phyloP scores from a whole-genome alignment of 2,329 filamentous ascomycete genomes.

The Alternaria gansuensis region DNA sequence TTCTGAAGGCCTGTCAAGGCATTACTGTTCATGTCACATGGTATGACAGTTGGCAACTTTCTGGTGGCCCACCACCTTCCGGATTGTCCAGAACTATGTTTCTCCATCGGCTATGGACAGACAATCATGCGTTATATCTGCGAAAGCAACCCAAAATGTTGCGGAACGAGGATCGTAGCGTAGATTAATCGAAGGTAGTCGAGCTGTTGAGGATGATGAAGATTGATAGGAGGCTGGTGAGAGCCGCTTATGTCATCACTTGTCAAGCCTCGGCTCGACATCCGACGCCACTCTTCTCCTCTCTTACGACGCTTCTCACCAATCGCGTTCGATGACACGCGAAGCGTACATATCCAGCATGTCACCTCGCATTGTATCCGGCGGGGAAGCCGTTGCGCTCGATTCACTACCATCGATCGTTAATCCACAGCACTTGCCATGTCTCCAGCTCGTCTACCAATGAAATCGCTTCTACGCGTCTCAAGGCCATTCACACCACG shows the following conservation, averaged over 20 bases:
- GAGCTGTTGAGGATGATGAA: not conserved
- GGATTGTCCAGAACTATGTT: not conserved
- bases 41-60: too few species aligned
- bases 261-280: not conserved
- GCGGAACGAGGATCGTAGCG: not conserved
- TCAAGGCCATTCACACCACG: not conserved
- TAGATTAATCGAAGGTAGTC: not conserved
- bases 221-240: not conserved
- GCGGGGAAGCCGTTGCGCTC: constrained; percentile 1
- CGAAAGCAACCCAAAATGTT: not conserved
- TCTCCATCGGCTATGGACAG: not conserved
- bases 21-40: too few species aligned
- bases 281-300: constrained; percentile 6
- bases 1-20: too few species aligned
- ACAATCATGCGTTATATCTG: not conserved
- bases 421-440: constrained; percentile 20
- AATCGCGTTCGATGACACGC: not conserved
- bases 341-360: not conserved
- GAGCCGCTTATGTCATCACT: not conserved
- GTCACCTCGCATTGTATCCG: constrained; percentile 4
- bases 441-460: constrained; percentile 17
- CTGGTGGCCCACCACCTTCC: not conserved
- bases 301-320: not conserved
- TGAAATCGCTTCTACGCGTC: not conserved
- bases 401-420: not conserved